A percentile compares a stretch with the other conserved stretches of the same genome.
Conservation (phyloP, 2,329 filamentous ascomycete genomes). For the Pseudodiploospora longispora region DNA sequence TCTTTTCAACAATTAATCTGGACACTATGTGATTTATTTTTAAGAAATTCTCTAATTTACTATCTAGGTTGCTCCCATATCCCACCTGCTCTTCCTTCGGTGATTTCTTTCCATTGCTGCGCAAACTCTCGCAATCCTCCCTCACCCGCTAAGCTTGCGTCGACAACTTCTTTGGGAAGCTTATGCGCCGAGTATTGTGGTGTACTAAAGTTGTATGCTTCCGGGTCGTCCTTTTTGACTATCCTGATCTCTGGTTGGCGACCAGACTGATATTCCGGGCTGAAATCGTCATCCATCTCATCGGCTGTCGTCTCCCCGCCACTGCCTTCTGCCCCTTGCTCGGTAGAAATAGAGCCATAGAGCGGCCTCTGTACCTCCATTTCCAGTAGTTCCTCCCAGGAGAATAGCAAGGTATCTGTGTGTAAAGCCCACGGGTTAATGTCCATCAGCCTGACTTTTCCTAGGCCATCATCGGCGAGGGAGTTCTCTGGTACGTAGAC, state of each 20-base stretch:
- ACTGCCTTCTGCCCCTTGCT: conserved; percentile 24
- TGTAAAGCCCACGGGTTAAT: conserved; percentile 90
- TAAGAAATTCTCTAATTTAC: conserved; percentile 1
- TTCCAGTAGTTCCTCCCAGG: conserved; percentile 78
- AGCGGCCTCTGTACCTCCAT: conserved; percentile 55
- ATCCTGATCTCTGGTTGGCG: conserved; percentile 72
- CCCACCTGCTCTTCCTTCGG: conserved; percentile 30
- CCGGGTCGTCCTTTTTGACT: conserved; percentile 75
- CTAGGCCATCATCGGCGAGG: conserved; percentile 49
- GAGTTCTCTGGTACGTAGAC: conserved; percentile 74
- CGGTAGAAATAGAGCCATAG: conserved; percentile 34
- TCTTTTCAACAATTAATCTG: too few species aligned
- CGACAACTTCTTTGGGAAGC: conserved; percentile 84
- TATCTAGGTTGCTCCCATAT: conserved; percentile 29
- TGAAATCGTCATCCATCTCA: conserved; percentile 28
- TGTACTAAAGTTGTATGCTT: conserved; percentile 77
- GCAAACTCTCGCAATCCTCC: conserved; percentile 77
- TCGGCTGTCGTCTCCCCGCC: conserved; percentile 30
- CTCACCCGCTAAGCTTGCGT: conserved; percentile 57
- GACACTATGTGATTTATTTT: too few species aligned
- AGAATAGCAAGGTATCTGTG: conserved; percentile 84
- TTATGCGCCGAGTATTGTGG: conserved; percentile 93
- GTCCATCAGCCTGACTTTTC: conserved; percentile 78
- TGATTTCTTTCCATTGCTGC: conserved; percentile 61
- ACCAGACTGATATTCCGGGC: conserved; percentile 45